These are phyloP conservation scores for Sedum album DNA, from an alignment of 164 flowering plant species.

Conservation along the genomic window DNA sequence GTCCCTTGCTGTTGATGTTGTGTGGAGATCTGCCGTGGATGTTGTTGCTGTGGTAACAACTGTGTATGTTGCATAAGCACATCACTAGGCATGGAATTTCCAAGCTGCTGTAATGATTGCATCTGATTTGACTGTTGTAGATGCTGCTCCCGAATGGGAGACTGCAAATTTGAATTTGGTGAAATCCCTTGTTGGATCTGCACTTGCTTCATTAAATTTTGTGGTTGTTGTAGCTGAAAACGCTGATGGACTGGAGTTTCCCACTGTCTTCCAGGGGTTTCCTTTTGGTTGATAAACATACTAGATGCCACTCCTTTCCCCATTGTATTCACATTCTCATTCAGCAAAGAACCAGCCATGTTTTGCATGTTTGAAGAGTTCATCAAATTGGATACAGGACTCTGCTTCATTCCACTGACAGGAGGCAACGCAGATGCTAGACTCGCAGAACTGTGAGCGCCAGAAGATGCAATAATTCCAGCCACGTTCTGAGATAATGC, in stretches of 20 bases:
- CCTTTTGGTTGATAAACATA: slow-evolving; percentile 62
- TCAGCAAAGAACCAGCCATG: slow-evolving; percentile 47
- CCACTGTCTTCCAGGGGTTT: slow-evolving; percentile 62
- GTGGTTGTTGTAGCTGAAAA: slow-evolving; percentile 44
- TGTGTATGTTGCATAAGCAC: slow-evolving; percentile 67
- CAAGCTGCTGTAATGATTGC: slow-evolving; percentile 59
- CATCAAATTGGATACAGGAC: too few species aligned
- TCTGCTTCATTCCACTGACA: slow-evolving; percentile 27
- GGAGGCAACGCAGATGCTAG: slow-evolving; percentile 38
- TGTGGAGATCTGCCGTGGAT: slow-evolving; percentile 39
- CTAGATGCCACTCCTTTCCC: slow-evolving; percentile 53
- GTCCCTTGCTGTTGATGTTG: slow-evolving; percentile 56
- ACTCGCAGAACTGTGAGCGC: slow-evolving; percentile 44
- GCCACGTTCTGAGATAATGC: slow-evolving; percentile 40
- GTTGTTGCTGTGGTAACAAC: slow-evolving; percentile 50
- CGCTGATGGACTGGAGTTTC: slow-evolving; percentile 37
- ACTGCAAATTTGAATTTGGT: slow-evolving; percentile 33
- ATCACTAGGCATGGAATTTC: slow-evolving; percentile 41
- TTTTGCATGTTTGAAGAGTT: slow-evolving; percentile 36
- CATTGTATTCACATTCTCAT: slow-evolving; percentile 38
- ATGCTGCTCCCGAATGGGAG: slow-evolving; percentile 54
- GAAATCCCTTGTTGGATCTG: slow-evolving; percentile 20
- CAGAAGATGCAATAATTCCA: slow-evolving; percentile 36
- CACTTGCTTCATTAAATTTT: slow-evolving; percentile 33
- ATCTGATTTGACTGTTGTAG: slow-evolving; percentile 50